Evolutionary conservation across 2,329 filamentous ascomycete species (phyloP).

Genomic region (Dothideomycetidae sp.): DNA sequence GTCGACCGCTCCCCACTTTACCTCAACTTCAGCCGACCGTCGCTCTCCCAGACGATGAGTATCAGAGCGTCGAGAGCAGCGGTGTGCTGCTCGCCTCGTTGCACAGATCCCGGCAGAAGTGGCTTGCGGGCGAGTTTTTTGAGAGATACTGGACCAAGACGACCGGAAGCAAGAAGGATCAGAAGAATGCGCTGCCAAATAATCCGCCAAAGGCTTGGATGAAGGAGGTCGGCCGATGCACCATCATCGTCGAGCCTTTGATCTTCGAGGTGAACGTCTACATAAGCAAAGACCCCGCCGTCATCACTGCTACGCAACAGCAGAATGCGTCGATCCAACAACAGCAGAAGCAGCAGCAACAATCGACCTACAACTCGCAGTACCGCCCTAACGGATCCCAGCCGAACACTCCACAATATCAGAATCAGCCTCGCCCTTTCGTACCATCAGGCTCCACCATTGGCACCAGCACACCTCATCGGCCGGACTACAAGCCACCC

Average conservation of each 20-base stretch:
- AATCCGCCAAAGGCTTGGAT: conserved; percentile 23
- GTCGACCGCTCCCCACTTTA: conserved; percentile 57
- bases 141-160: conserved; percentile 69
- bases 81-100: conserved; percentile 63
- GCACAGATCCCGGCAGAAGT: conserved; percentile 56
- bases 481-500: conserved; percentile 9
- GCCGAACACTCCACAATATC: neutral
- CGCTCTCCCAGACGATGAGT: conserved; percentile 51
- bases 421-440: conserved; percentile 6
- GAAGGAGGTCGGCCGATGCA: conserved; percentile 52
- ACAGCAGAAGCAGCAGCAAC: conserved; percentile 14
- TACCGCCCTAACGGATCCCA: conserved; percentile 5
- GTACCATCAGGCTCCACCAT: neutral
- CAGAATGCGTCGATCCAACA: conserved; percentile 10
- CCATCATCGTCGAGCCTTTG: conserved; percentile 66
- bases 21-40: conserved; percentile 50
- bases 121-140: conserved; percentile 54
- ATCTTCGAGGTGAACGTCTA: conserved; percentile 64
- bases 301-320: conserved; percentile 16
- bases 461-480: conserved; percentile 4
- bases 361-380: conserved; percentile 7
- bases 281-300: conserved; percentile 48
- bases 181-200: conserved; percentile 31
- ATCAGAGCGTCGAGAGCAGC: conserved; percentile 52
- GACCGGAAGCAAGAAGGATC: conserved; percentile 50